Percentiles rank a stretch among this genome's conserved stretches.
Evolutionary conservation across 805 yeast species (phyloP).

Genomic region (Nadsonia fulvescens): DNA sequence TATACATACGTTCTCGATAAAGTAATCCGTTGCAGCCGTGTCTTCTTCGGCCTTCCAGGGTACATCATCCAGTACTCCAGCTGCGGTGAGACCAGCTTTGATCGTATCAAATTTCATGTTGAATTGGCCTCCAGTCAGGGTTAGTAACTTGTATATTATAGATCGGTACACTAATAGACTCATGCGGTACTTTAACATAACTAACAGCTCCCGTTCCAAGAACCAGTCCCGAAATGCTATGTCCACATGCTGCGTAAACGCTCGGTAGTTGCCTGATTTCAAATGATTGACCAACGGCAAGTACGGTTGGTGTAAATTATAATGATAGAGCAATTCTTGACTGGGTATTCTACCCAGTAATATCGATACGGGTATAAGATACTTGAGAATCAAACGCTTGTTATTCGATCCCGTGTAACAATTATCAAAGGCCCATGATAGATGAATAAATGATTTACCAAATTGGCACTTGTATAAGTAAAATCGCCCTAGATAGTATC

Average conservation of each 20-base stretch:
- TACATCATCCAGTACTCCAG: too few species aligned
- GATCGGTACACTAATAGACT: slow-evolving; percentile 16
- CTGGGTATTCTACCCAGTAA: slow-evolving; percentile 37
- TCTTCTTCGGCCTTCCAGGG: too few species aligned
- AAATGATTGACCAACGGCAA: slow-evolving; percentile 21
- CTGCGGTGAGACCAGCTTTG: too few species aligned
- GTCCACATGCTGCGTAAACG: slow-evolving; percentile 19
- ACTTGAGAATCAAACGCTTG: slow-evolving; percentile 25
- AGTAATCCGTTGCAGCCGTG: too few species aligned
- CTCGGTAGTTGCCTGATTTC: slow-evolving; percentile 25
- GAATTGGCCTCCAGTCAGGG: too few species aligned
- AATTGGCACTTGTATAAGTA: slow-evolving; percentile 35
- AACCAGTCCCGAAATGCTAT: slow-evolving; percentile 15
- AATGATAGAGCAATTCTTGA: slow-evolving; percentile 12
- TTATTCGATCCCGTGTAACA: slow-evolving; percentile 21
- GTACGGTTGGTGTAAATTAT: slow-evolving; percentile 21
- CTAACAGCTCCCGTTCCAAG: slow-evolving; percentile 11
- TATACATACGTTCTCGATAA: slow-evolving; percentile 19
- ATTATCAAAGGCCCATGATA: slow-evolving; percentile 32
- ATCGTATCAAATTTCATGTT: too few species aligned
- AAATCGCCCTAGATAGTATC: slow-evolving; percentile 38
- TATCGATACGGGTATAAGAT: slow-evolving; percentile 34
- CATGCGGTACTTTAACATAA: slow-evolving; percentile 13
- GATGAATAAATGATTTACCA: slow-evolving; percentile 32
- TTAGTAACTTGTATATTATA: slow-evolving; percentile 11